Conservation (phyloP, 495 filamentous ascomycete genomes). For the Aspergillus avenaceus region DNA sequence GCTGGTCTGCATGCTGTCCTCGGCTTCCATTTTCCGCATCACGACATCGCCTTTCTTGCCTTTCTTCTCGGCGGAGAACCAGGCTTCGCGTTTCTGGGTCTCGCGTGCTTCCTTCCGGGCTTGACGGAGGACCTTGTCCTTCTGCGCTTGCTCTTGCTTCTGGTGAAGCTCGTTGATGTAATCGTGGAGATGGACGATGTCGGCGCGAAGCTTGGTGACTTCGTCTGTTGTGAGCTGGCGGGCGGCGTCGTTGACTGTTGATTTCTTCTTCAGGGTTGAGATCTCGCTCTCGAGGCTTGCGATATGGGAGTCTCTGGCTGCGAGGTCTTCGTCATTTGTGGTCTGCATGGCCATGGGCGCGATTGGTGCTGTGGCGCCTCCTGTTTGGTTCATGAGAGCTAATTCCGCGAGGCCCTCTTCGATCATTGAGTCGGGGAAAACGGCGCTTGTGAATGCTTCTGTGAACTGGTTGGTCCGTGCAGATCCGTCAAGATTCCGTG, state of each 20-base stretch:
- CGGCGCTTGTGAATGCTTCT: slow-evolving; percentile 47
- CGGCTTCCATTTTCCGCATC: slow-evolving; percentile 34
- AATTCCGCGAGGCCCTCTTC: slow-evolving; percentile 55
- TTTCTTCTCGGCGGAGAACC: slow-evolving; percentile 45
- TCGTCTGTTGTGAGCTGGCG: slow-evolving; percentile 34
- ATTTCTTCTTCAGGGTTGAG: slow-evolving; percentile 36
- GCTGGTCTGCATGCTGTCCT: slow-evolving; percentile 32
- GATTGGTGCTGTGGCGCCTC: slow-evolving; percentile 12
- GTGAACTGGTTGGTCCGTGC: slow-evolving; percentile 35
- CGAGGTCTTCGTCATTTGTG: slow-evolving; percentile 12
- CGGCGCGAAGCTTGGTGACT: slow-evolving; percentile 34
- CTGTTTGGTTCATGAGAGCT: slow-evolving; percentile 27
- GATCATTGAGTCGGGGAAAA: slow-evolving; percentile 48
- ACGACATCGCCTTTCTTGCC: slow-evolving; percentile 40
- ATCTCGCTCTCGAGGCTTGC: slow-evolving; percentile 32
- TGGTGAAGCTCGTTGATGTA: slow-evolving; percentile 39
- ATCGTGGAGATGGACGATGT: slow-evolving; percentile 35
- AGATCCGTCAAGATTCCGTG: slow-evolving; percentile 1
- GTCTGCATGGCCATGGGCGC: slow-evolving; percentile 5
- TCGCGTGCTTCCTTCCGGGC: slow-evolving; percentile 42
- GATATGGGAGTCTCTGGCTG: slow-evolving; percentile 29
- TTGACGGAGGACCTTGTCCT: slow-evolving; percentile 31
- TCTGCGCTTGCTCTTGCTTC: slow-evolving; percentile 34
- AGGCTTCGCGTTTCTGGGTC: slow-evolving; percentile 35
- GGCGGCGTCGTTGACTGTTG: slow-evolving; percentile 34